Evolutionary conservation across 208 protist species (phyloP), one percentile per base, ranked within the genome.

Genomic region (Plasmodiophora brassicae): DNA sequence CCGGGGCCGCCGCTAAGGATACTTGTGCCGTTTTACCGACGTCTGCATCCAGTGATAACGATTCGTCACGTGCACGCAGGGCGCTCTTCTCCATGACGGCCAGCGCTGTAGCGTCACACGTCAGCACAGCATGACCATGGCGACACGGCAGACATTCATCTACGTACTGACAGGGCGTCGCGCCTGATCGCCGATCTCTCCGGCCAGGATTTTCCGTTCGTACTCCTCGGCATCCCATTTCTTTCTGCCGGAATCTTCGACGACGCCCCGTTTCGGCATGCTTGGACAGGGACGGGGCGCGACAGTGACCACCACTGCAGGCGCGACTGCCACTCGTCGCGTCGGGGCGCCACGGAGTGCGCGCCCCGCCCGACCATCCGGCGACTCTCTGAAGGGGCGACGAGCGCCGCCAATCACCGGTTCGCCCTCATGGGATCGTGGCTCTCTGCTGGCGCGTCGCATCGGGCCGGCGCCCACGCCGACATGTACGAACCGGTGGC

Each of bases 201-300:
- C 65, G 65, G 65, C 32, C n/a, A n/a, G 5, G 20, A 78, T n/a
- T 38, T 78, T 78, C 65, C 41, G 32, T 38, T 78, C 65, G n/a
- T 78, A 78, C n/a, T 78, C 65, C 5, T 78, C 65, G 65, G 41
- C n/a, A 32, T 78, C 65, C 65, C 65, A 78, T 78, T 78, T 78
- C 65, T 78, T 78, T 32, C 65, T 5, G 5, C 65, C 65, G 5
- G 65, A 78, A 5, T n/a, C 32, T 32, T 78, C 65, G 5, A 78
- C 65, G 32, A 78, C 65, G n/a, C 65, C 65, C n/a, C n/a, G n/a
- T n/a, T n/a, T n/a, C n/a, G n/a, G n/a, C n/a, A n/a, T n/a, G n/a
- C n/a, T n/a, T n/a, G n/a, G n/a, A n/a, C n/a, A n/a, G n/a, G n/a
- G n/a, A n/a, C n/a, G n/a, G n/a, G n/a, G n/a, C n/a, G n/a, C n/a